A percentile compares a stretch with the other conserved stretches of the same genome.
phyloP scores from a whole-genome alignment of 2,329 filamentous ascomycete species.

The Colletotrichum spinosum region DNA sequence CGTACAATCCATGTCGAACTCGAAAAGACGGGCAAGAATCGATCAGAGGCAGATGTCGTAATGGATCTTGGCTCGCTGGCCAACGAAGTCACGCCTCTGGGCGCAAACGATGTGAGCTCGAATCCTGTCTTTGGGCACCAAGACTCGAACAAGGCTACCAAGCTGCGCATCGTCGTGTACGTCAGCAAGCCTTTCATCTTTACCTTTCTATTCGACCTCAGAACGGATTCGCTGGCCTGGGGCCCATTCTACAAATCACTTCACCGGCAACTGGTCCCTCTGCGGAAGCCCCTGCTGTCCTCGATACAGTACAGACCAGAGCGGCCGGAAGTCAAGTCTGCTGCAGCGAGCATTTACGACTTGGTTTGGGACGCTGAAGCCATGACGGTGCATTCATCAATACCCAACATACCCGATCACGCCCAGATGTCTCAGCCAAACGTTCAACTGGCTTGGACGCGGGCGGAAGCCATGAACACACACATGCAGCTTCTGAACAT shows the following conservation, averaged over 20 bases:
- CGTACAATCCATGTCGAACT: conserved; percentile 77
- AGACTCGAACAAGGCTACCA: conserved; percentile 65
- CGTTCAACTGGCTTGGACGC: conserved; percentile 60
- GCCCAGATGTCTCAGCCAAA: conserved; percentile 28
- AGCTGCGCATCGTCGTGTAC: conserved; percentile 78
- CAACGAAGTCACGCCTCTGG: conserved; percentile 35
- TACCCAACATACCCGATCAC: conserved; percentile 73
- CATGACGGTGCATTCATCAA: conserved; percentile 70
- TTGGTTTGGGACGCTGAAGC: conserved; percentile 70
- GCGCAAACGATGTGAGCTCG: conserved; percentile 32
- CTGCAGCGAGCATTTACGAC: conserved; percentile 65
- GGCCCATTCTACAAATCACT: conserved; percentile 69
- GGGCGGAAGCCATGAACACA: conserved; percentile 72
- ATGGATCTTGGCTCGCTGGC: conserved; percentile 52
- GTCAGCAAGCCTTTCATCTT: conserved; percentile 82
- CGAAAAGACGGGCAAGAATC: conserved; percentile 53
- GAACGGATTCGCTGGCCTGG: conserved; percentile 68
- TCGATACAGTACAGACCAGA: conserved; percentile 69
- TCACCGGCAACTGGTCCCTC: conserved; percentile 69
- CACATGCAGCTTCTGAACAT: conserved; percentile 73
- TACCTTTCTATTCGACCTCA: conserved; percentile 76
- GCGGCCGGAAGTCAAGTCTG: conserved; percentile 54
- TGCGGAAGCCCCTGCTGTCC: conserved; percentile 66
- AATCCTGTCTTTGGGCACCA: conserved; percentile 54
- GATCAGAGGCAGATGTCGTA: conserved; percentile 57